A percentile compares a stretch with the other conserved stretches of the same genome.
Evolutionary conservation across 345 rosid genomes (phyloP).

Genomic region (Camelina hispida): DNA sequence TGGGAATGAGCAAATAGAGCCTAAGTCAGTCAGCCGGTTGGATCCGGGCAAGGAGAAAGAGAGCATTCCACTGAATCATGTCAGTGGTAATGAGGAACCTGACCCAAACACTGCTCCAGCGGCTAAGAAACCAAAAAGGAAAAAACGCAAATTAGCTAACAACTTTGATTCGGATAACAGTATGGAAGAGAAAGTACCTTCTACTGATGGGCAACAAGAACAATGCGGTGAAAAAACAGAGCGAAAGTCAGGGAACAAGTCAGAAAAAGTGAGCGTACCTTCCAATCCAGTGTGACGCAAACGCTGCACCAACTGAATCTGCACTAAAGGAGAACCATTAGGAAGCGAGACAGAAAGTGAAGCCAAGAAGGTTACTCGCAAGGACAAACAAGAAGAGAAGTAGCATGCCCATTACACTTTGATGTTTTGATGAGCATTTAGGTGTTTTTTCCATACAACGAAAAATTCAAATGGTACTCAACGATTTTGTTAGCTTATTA

Average conservation of each 20-base stretch:
- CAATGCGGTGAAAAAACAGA: background rate
- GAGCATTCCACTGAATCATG: slow-evolving; percentile 6
- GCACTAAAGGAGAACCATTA: slow-evolving; percentile 10
- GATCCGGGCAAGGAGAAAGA: slow-evolving; percentile 5
- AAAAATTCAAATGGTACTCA: background rate
- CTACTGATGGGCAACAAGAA: slow-evolving; percentile 1
- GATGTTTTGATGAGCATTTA: background rate
- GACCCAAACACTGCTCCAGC: slow-evolving; percentile 25
- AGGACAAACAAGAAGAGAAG: slow-evolving; percentile 16
- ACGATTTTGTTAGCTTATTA: slow-evolving; percentile 22
- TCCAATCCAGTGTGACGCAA: background rate
- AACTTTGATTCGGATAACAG: background rate
- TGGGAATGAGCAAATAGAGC: slow-evolving; percentile 15
- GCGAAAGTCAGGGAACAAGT: background rate
- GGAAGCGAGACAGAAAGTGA: background rate
- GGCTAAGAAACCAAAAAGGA: slow-evolving; percentile 15
- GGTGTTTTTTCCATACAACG: background rate
- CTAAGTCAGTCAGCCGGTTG: background rate
- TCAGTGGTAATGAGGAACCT: slow-evolving; percentile 17
- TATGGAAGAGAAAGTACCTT: slow-evolving; percentile 21
- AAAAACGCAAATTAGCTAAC: slow-evolving; percentile 28
- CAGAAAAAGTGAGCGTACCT: background rate
- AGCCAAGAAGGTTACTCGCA: slow-evolving; percentile 6
- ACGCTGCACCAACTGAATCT: slow-evolving; percentile 1
- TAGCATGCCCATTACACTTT: background rate